Evolutionary conservation across 1,284 basidiomycete species (phyloP), one percentile per base, ranked within the genome.

Genomic region (Ceratobasidium sp.): DNA sequence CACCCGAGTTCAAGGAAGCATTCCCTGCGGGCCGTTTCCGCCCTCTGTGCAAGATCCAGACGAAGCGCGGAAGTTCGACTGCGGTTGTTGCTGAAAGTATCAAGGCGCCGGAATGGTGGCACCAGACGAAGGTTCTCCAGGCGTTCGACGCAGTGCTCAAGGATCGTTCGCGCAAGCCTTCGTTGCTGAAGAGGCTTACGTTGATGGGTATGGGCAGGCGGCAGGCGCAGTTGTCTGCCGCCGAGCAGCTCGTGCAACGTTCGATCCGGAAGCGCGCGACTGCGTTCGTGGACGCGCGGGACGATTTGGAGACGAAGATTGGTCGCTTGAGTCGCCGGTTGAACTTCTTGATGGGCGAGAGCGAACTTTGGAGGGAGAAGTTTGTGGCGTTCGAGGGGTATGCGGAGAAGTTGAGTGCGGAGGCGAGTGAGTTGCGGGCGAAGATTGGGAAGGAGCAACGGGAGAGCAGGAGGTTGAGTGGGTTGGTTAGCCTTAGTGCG

Each of bases 1-100:
- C 93, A 15, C 92, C 92, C 76, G 97, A 98, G 82, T 94, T 97
- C 85, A 96, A 96, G 81, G 94, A 98, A 80, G 95, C 97, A 1
- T 98, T 97, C 85, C 96, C 97, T 2, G 93, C 92, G 1, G 95
- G 96, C 60, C 88, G 93, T 63, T 95, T 95, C 85, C 85, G 91
- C 57, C 92, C 92, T 14, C 89, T 92, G 51, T 95, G 91, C 86
- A 93, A 92, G 82, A 94, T 93, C 74, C 91, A 91, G 81, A 92
- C 91, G 41, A 95, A 93, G 84, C 87, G 91, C 67, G 92, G 90
- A 41, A 91, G 89, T 0, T 90, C 92, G 22, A 76, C 77, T 6
- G 74, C 78, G 2, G 75, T 79, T 44, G 92, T 94, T 29, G 93
- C 93, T 2, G 93, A 95, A 80, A 91, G 92, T 77, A 93, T 96